Evolutionary conservation across 1,284 basidiomycete genomes (phyloP), one percentile per base, ranked within the genome.

Genomic region (Austroboletus niveus): DNA sequence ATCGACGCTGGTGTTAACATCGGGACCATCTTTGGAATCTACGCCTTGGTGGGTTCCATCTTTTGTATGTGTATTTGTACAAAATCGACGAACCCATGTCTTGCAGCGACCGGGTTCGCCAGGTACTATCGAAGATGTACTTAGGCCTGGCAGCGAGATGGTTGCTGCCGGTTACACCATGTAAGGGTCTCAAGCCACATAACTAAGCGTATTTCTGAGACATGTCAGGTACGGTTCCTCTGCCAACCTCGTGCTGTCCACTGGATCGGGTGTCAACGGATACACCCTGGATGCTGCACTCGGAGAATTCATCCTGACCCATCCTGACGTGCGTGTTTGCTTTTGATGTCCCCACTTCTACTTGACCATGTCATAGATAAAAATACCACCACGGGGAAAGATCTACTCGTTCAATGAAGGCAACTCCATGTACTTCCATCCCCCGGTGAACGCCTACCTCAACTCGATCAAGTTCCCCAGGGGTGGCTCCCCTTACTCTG

Each of bases 1-100:
- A 99, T 99, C 73, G 97, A 99, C 71, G 97, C 97, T 59, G 97
- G 96, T 85, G 97, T 99, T 58, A 99, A 99, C 75, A 97, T 99
- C 68, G 97, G 97, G 42, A 99, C 97, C 54, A 99, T 99, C 77
- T 99, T 99, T 71, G 97, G 97, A 54, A 89, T 99, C 64, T 99
- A 99, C 78, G 84, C 86, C 65, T 77, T 97, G 60, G 92, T 92
- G 61, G 57, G 85, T 75, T 41, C 42, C n/a, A 7, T 38, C 22
- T 2, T 30, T 30, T 12, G 29, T 41, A 12, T 39, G 15, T 22
- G 22, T 39, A 8, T 32, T 32, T 32, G 8, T 30, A 15, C 15
- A 14, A 14, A n/a, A 44, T n/a, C 20, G 30, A 48, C 30, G 8
- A 15, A 3, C 45, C 54, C 20, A 30, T 43, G 20, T 27, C 15